Conservation (phyloP, 495 filamentous ascomycete genomes). For the Tuber calosporum region DNA sequence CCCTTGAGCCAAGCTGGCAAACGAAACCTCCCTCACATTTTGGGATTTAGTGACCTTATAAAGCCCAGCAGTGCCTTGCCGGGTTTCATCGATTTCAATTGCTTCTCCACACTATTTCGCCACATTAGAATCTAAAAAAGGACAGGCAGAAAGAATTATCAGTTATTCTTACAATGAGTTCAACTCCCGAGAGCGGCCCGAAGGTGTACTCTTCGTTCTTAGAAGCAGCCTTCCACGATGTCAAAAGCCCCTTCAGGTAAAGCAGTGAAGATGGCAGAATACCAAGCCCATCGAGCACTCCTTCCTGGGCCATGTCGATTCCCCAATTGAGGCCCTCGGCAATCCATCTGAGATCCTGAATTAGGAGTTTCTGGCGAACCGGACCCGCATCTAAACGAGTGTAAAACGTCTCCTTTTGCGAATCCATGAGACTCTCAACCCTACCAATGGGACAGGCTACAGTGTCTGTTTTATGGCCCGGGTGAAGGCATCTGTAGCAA, state of each 20-base stretch:
- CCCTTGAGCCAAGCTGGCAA: background rate
- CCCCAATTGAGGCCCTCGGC: conserved; percentile 28
- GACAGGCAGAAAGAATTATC: background rate
- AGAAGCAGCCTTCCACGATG: conserved; percentile 13
- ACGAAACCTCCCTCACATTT: background rate
- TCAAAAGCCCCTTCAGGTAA: conserved; percentile 13
- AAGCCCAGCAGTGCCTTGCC: background rate
- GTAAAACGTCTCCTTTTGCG: conserved; percentile 12
- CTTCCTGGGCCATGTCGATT: conserved; percentile 13
- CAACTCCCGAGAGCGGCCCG: conserved; percentile 17
- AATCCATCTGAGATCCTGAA: conserved; percentile 19
- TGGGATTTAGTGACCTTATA: background rate
- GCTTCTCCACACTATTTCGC: background rate
- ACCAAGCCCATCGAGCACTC: conserved; percentile 18
- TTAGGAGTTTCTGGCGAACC: conserved; percentile 3
- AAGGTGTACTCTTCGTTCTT: conserved; percentile 18
- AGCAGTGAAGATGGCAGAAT: conserved; percentile 17
- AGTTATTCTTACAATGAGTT: conserved; percentile 3
- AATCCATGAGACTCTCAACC: conserved; percentile 6
- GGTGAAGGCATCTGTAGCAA: conserved; percentile 27
- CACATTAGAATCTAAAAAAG: background rate
- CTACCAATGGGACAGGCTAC: conserved; percentile 17
- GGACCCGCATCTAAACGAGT: conserved; percentile 4
- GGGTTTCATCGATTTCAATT: background rate
- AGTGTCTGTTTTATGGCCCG: conserved; percentile 17